Conservation (phyloP, 2,329 filamentous ascomycete species). For the Chaetomium sp. region DNA sequence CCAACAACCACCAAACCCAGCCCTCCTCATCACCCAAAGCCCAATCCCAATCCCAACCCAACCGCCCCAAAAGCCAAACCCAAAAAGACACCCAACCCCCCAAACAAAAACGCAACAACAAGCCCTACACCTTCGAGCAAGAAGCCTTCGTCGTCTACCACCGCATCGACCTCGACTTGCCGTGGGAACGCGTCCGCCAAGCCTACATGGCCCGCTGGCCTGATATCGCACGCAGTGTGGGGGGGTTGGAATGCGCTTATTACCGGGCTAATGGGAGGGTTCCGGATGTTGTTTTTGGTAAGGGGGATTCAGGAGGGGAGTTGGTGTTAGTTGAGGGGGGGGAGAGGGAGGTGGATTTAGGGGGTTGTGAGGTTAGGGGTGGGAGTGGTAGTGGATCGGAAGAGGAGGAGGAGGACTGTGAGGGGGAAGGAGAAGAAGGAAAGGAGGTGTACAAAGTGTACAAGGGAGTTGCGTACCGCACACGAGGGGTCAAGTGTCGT, state of each 20-base stretch:
- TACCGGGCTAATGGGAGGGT: constrained; percentile 21
- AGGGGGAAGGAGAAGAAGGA: neutral
- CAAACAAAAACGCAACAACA: constrained; percentile 15
- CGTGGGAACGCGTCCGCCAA: constrained; percentile 15
- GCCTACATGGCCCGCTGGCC: constrained; percentile 13
- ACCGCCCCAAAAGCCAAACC: neutral
- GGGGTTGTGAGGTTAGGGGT: neutral
- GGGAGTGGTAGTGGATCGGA: neutral
- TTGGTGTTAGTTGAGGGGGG: constrained; percentile 12
- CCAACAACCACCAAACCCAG: neutral
- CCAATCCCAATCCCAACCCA: neutral
- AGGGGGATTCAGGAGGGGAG: no score
- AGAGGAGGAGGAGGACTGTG: neutral
- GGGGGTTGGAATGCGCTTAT: constrained; percentile 18
- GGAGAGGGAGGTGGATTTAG: no score
- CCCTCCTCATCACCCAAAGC: neutral
- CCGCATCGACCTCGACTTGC: constrained; percentile 14
- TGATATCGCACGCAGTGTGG: constrained; percentile 8
- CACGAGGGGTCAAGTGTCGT: constrained; percentile 6
- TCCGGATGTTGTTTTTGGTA: no score
- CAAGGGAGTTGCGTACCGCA: constrained; percentile 9
- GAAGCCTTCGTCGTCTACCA: constrained; percentile 22
- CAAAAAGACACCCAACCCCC: neutral
- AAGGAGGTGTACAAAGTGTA: constrained; percentile 8
- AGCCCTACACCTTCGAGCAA: constrained; percentile 18